phyloP scores from a whole-genome alignment of 805 yeast genomes.

The Starmera amethionina region DNA sequence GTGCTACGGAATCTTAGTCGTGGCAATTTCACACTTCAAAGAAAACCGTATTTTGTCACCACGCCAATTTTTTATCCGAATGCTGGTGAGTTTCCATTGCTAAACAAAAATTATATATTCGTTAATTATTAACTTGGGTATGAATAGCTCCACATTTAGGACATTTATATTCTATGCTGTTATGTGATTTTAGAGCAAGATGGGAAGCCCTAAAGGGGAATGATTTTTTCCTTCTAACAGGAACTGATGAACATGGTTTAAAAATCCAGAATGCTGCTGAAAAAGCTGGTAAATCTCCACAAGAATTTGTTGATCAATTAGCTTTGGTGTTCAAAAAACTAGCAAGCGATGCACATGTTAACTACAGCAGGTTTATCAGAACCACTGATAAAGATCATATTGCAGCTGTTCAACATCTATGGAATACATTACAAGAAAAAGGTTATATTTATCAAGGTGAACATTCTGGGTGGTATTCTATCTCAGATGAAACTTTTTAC shows the following conservation, averaged over 20 bases:
- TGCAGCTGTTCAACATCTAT: slow-evolving; percentile 52
- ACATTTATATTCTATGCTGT: slow-evolving; percentile 78
- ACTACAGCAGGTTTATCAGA: slow-evolving; percentile 71
- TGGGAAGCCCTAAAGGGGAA: slow-evolving; percentile 49
- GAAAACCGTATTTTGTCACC: slow-evolving; percentile 41
- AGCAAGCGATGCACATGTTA: slow-evolving; percentile 47
- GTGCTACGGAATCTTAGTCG: no score
- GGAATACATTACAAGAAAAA: slow-evolving; percentile 50
- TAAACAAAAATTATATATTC: not conserved
- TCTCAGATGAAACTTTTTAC: slow-evolving; percentile 91
- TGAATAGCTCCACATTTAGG: slow-evolving; percentile 73
- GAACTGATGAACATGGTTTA: slow-evolving; percentile 95
- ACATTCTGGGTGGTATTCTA: slow-evolving; percentile 91
- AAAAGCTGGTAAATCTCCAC: slow-evolving; percentile 42
- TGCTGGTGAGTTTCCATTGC: slow-evolving; percentile 34
- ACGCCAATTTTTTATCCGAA: slow-evolving; percentile 96
- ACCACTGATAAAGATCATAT: slow-evolving; percentile 84
- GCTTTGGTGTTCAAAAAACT: slow-evolving; percentile 54
- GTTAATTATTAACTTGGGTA: not conserved
- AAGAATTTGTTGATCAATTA: slow-evolving; percentile 62
- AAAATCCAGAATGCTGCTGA: slow-evolving; percentile 86
- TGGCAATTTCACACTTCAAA: not conserved
- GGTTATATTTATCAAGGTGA: slow-evolving; percentile 73
- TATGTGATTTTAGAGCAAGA: slow-evolving; percentile 70
- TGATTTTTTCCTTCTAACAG: slow-evolving; percentile 60